Conservation (phyloP, 2,329 filamentous ascomycete genomes). For the Talaromyces atroroseus region DNA sequence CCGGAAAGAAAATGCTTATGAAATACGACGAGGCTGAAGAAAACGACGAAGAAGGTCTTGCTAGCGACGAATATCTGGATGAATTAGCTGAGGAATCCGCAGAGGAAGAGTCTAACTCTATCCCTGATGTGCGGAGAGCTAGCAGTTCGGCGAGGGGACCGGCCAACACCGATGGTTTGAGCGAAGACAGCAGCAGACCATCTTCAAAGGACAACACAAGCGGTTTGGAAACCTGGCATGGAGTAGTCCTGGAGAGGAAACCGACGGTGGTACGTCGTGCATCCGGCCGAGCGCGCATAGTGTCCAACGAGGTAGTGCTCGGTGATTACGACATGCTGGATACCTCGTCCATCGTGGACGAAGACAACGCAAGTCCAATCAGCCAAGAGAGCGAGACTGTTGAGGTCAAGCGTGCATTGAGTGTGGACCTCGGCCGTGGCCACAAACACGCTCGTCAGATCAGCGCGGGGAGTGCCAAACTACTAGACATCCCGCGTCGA, state of each 20-base stretch:
- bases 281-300: conserved; percentile 46
- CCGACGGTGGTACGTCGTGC: conserved; percentile 59
- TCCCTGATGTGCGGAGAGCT: conserved; percentile 28
- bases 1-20: conserved; percentile 41
- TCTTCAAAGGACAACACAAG: conserved; percentile 17
- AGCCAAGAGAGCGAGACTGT: conserved; percentile 12
- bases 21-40: conserved; percentile 48
- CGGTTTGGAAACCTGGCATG: conserved; percentile 45
- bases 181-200: conserved; percentile 18
- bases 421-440: conserved; percentile 60
- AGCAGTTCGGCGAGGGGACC: conserved; percentile 47
- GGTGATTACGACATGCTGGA: conserved; percentile 44
- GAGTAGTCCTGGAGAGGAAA: conserved; percentile 47
- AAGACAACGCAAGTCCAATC: conserved; percentile 2
- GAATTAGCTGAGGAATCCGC: conserved; percentile 35
- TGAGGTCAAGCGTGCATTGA: conserved; percentile 60
- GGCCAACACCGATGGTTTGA: conserved; percentile 49
- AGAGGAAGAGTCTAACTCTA: conserved; percentile 20
- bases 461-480: conserved; percentile 70
- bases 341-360: conserved; percentile 13
- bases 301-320: conserved; percentile 56
- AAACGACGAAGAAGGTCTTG: conserved; percentile 53
- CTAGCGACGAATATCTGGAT: conserved; percentile 57
- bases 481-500: conserved; percentile 61
- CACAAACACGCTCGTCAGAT: conserved; percentile 67